Percentiles rank a stretch among this genome's conserved stretches.
phyloP scores from a whole-genome alignment of 305 asterid genomes.

The Coffea humblotiana region DNA sequence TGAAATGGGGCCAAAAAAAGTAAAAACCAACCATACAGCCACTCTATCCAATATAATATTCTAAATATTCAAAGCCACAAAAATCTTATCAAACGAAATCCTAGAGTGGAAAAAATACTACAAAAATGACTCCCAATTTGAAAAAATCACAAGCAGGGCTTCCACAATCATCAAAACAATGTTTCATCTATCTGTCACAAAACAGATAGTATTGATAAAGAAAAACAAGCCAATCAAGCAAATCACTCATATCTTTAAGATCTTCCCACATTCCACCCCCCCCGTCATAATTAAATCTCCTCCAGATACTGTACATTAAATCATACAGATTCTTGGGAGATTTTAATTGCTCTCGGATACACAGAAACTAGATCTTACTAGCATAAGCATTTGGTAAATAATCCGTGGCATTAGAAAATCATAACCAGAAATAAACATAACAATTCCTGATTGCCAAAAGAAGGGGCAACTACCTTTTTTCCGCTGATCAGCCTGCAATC shows the following conservation, averaged over 20 bases:
- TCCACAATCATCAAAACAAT: neutral
- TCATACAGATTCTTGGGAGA: conserved; percentile 1
- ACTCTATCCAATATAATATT: too few species aligned
- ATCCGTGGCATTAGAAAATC: neutral
- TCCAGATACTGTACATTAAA: neutral
- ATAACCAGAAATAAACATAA: neutral
- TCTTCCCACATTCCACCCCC: neutral
- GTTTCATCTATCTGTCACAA: neutral
- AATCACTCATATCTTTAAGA: neutral
- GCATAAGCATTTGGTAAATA: conserved; percentile 5
- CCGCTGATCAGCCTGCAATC: conserved; percentile 92
- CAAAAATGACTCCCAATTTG: conserved; percentile 8
- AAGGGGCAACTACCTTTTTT: conserved; percentile 60
- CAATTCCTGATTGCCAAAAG: neutral
- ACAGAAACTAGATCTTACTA: conserved; percentile 18
- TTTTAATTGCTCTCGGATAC: neutral
- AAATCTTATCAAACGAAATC: conserved; percentile 18
- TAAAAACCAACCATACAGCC: neutral
- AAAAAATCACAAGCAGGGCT: neutral
- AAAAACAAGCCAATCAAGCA: neutral
- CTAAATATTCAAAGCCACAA: conserved; percentile 18
- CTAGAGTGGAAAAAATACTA: conserved; percentile 17
- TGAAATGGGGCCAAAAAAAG: too few species aligned
- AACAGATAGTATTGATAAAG: neutral
- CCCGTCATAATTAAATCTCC: neutral